These are phyloP conservation scores for Phoma sp. DNA, from an alignment of 2,329 filamentous ascomycete genomes.

Conservation along the genomic window DNA sequence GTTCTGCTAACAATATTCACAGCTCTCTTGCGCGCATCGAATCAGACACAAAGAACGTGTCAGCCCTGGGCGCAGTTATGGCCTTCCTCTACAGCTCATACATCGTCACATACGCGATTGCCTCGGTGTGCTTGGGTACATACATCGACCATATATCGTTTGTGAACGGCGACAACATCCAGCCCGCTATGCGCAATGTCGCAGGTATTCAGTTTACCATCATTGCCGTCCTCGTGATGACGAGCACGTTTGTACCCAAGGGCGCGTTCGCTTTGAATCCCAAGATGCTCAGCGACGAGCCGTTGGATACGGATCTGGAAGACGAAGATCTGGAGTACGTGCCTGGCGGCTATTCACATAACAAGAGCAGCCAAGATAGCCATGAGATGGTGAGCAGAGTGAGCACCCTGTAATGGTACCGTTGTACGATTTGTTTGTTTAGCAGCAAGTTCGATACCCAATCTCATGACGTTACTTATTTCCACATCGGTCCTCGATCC, in stretches of 20 bases:
- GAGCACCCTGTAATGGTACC: constrained; percentile 18
- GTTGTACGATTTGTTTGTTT: not conserved
- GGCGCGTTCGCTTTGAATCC: constrained; percentile 55
- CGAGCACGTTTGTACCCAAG: constrained; percentile 55
- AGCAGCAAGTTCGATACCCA: not conserved
- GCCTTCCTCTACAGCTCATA: constrained; percentile 59
- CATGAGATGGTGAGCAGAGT: constrained; percentile 31
- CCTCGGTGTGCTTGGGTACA: constrained; percentile 52
- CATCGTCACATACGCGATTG: constrained; percentile 56
- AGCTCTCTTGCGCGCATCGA: constrained; percentile 54
- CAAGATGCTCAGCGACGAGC: constrained; percentile 49
- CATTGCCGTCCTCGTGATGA: constrained; percentile 50
- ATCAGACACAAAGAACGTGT: constrained; percentile 53
- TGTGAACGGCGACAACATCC: constrained; percentile 46
- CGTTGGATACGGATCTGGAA: constrained; percentile 43
- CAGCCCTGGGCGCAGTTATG: constrained; percentile 59
- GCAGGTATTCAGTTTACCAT: constrained; percentile 58
- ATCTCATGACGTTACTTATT: not conserved
- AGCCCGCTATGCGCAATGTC: constrained; percentile 51
- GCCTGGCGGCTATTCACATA: constrained; percentile 23
- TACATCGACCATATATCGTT: constrained; percentile 55
- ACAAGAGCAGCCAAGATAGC: constrained; percentile 30
- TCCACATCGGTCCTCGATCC: not conserved
- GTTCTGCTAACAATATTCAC: not conserved
- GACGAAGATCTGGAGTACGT: constrained; percentile 36